Percentiles rank a stretch among this genome's conserved stretches.
Conservation (phyloP, 306 rosid species). For the Glycyrrhiza uralensis region DNA sequence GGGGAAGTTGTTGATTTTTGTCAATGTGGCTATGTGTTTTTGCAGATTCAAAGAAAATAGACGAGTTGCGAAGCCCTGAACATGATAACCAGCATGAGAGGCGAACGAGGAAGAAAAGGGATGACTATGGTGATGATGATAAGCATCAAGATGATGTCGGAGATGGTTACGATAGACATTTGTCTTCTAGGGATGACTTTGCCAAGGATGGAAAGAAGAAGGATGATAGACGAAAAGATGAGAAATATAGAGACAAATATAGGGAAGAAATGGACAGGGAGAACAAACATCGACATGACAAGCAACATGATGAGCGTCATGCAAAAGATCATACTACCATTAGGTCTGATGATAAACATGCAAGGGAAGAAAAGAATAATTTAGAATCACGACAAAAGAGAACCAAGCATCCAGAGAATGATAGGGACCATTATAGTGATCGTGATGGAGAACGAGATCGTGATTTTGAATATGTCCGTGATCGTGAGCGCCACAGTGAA, state of each 20-base stretch:
- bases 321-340: conserved; percentile 57
- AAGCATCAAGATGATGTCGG: conserved; percentile 61
- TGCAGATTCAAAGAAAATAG: conserved; percentile 56
- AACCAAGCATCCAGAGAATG: conserved; percentile 64
- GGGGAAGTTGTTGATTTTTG: conserved; percentile 14
- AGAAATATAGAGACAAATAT: conserved; percentile 66
- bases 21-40: conserved; percentile 16
- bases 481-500: conserved; percentile 42
- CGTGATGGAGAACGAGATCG: conserved; percentile 36
- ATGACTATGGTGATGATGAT: conserved; percentile 55
- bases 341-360: conserved; percentile 74
- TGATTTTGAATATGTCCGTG: conserved; percentile 42
- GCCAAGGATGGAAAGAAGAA: conserved; percentile 66
- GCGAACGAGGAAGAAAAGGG: conserved; percentile 68
- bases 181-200: conserved; percentile 64
- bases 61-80: conserved; percentile 67
- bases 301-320: conserved; percentile 65
- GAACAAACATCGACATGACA: conserved; percentile 69
- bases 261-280: conserved; percentile 74
- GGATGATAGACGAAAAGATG: conserved; percentile 90
- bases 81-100: conserved; percentile 65
- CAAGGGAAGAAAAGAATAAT: conserved; percentile 69
- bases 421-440: conserved; percentile 40
- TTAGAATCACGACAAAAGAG: conserved; percentile 68
- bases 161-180: conserved; percentile 53